Evolutionary conservation across 495 filamentous ascomycete genomes (phyloP).

Genomic region (Penicillium angulare): DNA sequence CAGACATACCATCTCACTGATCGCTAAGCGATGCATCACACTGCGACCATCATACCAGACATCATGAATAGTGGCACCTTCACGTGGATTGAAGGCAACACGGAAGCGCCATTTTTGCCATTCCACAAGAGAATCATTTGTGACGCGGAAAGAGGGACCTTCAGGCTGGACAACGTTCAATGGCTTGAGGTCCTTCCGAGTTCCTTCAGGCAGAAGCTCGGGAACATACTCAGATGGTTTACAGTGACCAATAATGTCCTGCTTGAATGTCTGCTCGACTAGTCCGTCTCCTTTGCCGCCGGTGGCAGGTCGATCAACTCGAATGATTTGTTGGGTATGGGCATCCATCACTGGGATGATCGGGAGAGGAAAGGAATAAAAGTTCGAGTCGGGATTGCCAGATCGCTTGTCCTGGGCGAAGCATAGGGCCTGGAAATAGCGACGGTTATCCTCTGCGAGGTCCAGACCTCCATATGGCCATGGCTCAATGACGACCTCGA

Average conservation of each 20-base stretch:
- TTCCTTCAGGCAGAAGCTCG: slow-evolving; percentile 57
- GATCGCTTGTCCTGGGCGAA: slow-evolving; percentile 44
- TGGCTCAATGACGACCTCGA: slow-evolving; percentile 65
- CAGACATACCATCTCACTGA: slow-evolving; percentile 65
- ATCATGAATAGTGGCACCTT: slow-evolving; percentile 68
- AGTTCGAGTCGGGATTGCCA: slow-evolving; percentile 55
- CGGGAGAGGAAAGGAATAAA: slow-evolving; percentile 77
- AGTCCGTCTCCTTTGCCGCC: slow-evolving; percentile 44
- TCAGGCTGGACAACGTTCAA: slow-evolving; percentile 77
- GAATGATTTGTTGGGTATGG: slow-evolving; percentile 62
- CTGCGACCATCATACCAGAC: slow-evolving; percentile 71
- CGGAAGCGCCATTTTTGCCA: slow-evolving; percentile 75
- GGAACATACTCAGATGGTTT: slow-evolving; percentile 63
- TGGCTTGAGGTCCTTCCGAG: slow-evolving; percentile 73
- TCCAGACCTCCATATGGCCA: slow-evolving; percentile 70
- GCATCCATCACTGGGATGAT: slow-evolving; percentile 76
- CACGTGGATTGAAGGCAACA: slow-evolving; percentile 66
- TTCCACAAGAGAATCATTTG: slow-evolving; percentile 49
- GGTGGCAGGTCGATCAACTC: slow-evolving; percentile 50
- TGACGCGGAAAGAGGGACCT: slow-evolving; percentile 67
- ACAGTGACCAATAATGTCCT: slow-evolving; percentile 52
- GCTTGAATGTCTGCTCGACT: slow-evolving; percentile 37
- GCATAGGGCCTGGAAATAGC: slow-evolving; percentile 52
- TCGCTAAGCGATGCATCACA: slow-evolving; percentile 66
- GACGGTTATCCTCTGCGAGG: slow-evolving; percentile 51